Percentiles rank a stretch among this genome's conserved stretches.
Conservation (phyloP, 306 rosid genomes). For the Fragaria nilgerrensis region DNA sequence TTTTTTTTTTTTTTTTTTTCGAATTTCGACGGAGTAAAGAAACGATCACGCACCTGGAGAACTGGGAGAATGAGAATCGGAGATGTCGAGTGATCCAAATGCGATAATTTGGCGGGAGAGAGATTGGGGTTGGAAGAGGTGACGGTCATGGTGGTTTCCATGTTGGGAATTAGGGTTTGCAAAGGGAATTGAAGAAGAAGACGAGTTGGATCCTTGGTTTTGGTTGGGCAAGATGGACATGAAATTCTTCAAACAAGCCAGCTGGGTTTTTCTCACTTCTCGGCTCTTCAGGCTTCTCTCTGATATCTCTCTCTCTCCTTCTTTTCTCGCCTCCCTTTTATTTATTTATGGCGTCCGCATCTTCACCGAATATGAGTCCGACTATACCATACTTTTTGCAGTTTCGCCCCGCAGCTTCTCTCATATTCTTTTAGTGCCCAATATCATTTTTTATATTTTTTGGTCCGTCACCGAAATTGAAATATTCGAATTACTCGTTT, state of each 20-base stretch:
- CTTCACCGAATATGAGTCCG: constrained; percentile 8
- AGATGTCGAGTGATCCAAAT: constrained; percentile 62
- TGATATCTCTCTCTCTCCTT: too few relatives aligned
- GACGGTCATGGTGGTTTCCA: constrained; percentile 35
- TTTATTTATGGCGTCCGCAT: neutral
- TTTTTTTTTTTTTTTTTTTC: neutral
- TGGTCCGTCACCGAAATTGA: neutral
- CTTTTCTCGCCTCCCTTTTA: neutral
- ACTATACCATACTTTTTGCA: neutral
- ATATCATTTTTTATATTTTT: too few relatives aligned
- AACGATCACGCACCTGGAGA: constrained; percentile 40
- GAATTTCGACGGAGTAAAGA: neutral
- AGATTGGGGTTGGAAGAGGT: constrained; percentile 5
- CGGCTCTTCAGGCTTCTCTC: too few relatives aligned
- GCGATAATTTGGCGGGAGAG: constrained; percentile 33
- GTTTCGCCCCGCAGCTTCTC: neutral
- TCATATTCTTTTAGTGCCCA: neutral
- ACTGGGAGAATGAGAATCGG: constrained; percentile 32
- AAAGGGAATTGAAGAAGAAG: constrained; percentile 43
- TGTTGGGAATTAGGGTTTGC: constrained; percentile 62
- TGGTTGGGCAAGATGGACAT: constrained; percentile 98
- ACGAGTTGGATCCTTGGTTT: constrained; percentile 55
- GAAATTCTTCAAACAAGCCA: constrained; percentile 38
- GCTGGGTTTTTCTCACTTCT: neutral
- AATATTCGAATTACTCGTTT: neutral